Evolutionary conservation across 306 rosid species (phyloP), one percentile per base, ranked within the genome.

Genomic region (Quercus berberidifolia): DNA sequence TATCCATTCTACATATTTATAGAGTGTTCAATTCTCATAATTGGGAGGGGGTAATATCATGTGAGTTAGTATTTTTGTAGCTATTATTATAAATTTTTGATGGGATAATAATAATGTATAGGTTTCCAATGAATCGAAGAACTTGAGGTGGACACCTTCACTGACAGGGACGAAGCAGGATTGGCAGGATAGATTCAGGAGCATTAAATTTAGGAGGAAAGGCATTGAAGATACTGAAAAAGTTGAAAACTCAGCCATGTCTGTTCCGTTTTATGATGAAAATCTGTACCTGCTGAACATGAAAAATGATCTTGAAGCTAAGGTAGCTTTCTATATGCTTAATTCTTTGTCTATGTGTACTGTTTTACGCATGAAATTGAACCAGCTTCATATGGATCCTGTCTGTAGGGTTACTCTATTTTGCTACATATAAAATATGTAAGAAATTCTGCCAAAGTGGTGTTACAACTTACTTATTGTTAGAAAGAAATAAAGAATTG

Each of bases 171-270:
- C 86, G 65, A 95, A 90, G 75, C 97, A 88, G 76, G 99, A 96
- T 82, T 96, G 98, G 97, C 98, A 93, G 85, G 97, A 91, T 71
- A 93, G 80, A 74, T 79, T 96, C 54, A 91, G 82, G 83, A 90
- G 83, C 80, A 93, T 95, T 69, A 80, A 90, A 55, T 77, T 83
- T 65, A 94, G 99, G 49, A 93, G 86, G 82, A 95, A 91, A 83
- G 92, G 87, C 82, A 85, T 76, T 26, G 95, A 90, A 79, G 92
- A 92, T 73, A 78, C 85, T 4, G 92, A 92, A 77, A 92, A 83
- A 90, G 71, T 64, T 46, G 94, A 89, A 71, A 87, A 86, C 78
- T 63, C 91, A 74, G 83, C 81, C 81, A 91, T 91, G 97, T 81
- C 97, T 1, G 79, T 88, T 79, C 89, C 89, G 46, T 90, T 86